Evolutionary conservation across 768 basidiomycete species (phyloP), one percentile per base, ranked within the genome.

Genomic region (Suillus spraguei): DNA sequence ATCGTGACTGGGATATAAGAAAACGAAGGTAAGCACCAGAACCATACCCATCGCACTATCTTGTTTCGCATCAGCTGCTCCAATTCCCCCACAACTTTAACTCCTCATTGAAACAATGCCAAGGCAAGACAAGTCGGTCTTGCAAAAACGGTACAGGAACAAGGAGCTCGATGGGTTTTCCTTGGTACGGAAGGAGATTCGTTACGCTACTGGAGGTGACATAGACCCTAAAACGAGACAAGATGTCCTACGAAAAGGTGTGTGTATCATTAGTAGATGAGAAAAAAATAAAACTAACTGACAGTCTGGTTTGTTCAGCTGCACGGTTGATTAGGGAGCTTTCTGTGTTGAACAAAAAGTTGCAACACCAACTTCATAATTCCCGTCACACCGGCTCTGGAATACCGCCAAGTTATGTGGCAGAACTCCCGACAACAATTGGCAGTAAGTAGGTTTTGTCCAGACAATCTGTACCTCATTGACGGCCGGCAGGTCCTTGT

Each of bases 121-220:
- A 49, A 67, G 54, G 32, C 71, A 59, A 17, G 65, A 24, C 44
- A 73, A 68, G 42, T 63, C 47, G 8, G 16, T 32, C 4, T 22
- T 39, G 53, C 72, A 73, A 32, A 65, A 59, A 60, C 64, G 60
- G 24, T 73, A 73, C 42, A 69, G 71, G 6, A 70, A 69, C 52
- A 69, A 56, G 47, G 72, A 73, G n/a, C 41, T 35, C 5, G 69
- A 66, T 9, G 55, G 60, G 52, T 68, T 73, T 24, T 59, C 60
- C 14, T 33, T 5, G 11, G 73, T 73, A 16, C 65, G 71, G 39
- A 28, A 39, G 28, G 56, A 58, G 56, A 58, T 58, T 28, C 11
- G 17, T 39, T 39, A 58, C 7, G 56, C 56, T 28, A 58, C 39
- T 4, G 11, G 39, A 20, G 56, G 56, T 13, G 28, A 28, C 4